These are phyloP conservation scores for Lactifluus piperatus DNA, from an alignment of 768 basidiomycete genomes.

Conservation along the genomic window DNA sequence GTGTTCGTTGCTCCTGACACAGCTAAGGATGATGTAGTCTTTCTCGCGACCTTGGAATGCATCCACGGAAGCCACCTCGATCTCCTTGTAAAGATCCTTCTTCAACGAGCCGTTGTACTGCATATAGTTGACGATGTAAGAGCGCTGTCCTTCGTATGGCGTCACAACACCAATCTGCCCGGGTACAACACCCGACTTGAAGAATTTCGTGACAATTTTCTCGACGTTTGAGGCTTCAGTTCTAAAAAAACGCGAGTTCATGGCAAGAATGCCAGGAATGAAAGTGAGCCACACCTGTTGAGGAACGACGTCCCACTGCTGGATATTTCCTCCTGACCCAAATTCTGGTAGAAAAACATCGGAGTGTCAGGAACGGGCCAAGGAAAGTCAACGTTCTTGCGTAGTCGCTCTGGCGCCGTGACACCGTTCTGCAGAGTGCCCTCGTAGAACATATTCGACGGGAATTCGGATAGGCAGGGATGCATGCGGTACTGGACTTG, in stretches of 20 bases:
- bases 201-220: slow-evolving; percentile 99
- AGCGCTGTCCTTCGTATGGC: slow-evolving; percentile 97
- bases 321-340: slow-evolving; percentile 98
- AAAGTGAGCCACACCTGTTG: slow-evolving; percentile 54
- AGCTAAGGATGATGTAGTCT: slow-evolving; percentile 98
- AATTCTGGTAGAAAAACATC: slow-evolving; percentile 99
- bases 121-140: slow-evolving; percentile 99
- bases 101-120: slow-evolving; percentile 99
- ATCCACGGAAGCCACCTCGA: slow-evolving; percentile 97
- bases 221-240: slow-evolving; percentile 99
- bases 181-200: slow-evolving; percentile 96
- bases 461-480: slow-evolving; percentile 97
- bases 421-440: slow-evolving; percentile 98
- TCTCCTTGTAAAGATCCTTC: slow-evolving; percentile 99
- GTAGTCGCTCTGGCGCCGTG: slow-evolving; percentile 91
- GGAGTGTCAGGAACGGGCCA: slow-evolving; percentile 97
- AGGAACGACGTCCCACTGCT: slow-evolving; percentile 98
- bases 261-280: neutral
- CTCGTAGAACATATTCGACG: slow-evolving; percentile 99
- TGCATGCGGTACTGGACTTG: slow-evolving; percentile 99
- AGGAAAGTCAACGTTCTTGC: slow-evolving; percentile 98
- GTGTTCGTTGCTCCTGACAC: slow-evolving; percentile 97
- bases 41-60: slow-evolving; percentile 99
- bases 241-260: slow-evolving; percentile 33
- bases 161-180: slow-evolving; percentile 97